Conservation (phyloP, 1,284 basidiomycete species). For the Cerrena zonata region DNA sequence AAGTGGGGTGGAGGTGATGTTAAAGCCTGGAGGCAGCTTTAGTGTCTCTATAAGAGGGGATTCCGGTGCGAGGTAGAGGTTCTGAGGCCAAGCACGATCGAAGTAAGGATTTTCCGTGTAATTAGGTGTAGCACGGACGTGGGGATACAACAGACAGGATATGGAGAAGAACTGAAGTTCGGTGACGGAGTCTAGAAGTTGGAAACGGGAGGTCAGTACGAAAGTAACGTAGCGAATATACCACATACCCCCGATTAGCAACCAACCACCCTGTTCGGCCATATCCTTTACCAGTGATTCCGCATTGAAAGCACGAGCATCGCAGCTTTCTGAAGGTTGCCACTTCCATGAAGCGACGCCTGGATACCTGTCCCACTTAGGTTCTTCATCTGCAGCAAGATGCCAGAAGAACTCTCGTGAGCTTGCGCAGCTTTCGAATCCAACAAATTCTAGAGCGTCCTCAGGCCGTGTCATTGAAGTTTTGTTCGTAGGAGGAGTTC, state of each 20-base stretch:
- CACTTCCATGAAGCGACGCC: constrained; percentile 46
- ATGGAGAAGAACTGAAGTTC: constrained; percentile 68
- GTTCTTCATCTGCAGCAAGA: constrained; percentile 43
- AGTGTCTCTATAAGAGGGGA: constrained; percentile 42
- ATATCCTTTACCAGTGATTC: constrained; percentile 45
- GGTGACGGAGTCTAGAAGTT: constrained; percentile 49
- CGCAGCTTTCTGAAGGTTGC: constrained; percentile 40
- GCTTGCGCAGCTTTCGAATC: constrained; percentile 55
- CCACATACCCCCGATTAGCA: constrained; percentile 53
- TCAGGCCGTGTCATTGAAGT: constrained; percentile 31
- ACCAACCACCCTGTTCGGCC: constrained; percentile 63
- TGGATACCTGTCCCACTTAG: constrained; percentile 47
- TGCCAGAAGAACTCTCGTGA: constrained; percentile 60
- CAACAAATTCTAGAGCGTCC: constrained; percentile 46
- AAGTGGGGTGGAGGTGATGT: constrained; percentile 50
- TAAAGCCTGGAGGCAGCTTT: constrained; percentile 44
- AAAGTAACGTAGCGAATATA: too few species aligned
- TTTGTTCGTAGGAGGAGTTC: constrained; percentile 14
- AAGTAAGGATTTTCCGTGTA: constrained; percentile 47
- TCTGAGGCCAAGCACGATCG: constrained; percentile 58
- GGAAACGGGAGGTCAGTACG: background rate
- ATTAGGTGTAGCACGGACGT: constrained; percentile 57
- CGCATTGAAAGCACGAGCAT: constrained; percentile 34
- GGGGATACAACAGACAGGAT: constrained; percentile 56
- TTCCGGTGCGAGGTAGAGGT: constrained; percentile 49